phyloP scores from a whole-genome alignment of 2,329 filamentous ascomycete species.

The Calonectria pteridis region DNA sequence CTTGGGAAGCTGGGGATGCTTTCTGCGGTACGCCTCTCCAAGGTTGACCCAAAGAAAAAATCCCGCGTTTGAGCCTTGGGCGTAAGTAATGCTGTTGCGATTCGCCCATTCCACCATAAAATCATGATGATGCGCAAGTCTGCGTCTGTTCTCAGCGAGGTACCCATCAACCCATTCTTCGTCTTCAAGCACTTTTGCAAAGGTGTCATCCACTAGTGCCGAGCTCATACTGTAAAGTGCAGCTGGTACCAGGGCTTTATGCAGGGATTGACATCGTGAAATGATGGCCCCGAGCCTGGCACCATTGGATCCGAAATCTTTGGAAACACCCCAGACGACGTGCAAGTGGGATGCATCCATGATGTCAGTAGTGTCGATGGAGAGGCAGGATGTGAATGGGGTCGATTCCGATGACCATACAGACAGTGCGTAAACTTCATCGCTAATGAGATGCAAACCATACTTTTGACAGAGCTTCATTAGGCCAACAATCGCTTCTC shows the following conservation, averaged over 20 bases:
- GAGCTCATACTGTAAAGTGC: slow-evolving; percentile 3
- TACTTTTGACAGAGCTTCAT: neutral
- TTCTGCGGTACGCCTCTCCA: neutral
- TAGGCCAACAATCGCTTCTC: neutral
- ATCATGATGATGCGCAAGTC: neutral
- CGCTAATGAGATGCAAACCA: neutral
- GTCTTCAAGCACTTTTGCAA: neutral
- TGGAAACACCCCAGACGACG: neutral
- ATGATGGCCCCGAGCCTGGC: neutral
- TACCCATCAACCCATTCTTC: neutral
- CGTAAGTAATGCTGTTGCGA: neutral
- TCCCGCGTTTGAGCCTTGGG: neutral
- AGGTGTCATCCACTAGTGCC: neutral
- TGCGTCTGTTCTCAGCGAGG: neutral
- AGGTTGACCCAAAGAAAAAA: slow-evolving; percentile 1
- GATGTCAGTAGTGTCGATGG: neutral
- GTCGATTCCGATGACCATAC: neutral
- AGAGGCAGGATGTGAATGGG: neutral
- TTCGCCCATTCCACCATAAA: neutral
- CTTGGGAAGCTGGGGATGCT: neutral
- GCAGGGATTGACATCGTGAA: neutral
- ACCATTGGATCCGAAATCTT: neutral
- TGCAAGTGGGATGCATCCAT: neutral
- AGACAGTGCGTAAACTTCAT: neutral
- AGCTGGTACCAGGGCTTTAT: neutral